These are phyloP conservation scores for Arabidopsis hybrid DNA, from an alignment of 441 rosid species.

Conservation along the genomic window DNA sequence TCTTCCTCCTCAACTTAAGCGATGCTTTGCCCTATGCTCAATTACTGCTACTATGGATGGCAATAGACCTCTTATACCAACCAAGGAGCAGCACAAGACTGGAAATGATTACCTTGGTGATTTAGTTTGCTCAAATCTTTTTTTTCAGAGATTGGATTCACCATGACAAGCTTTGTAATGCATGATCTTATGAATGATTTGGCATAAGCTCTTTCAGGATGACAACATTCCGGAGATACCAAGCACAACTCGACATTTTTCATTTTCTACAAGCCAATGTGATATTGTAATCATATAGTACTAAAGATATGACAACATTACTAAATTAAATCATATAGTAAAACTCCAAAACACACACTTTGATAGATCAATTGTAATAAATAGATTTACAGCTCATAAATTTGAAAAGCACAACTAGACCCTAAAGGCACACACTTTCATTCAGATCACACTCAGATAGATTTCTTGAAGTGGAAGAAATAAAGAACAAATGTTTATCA, in stretches of 20 bases:
- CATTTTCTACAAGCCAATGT: slow-evolving; percentile 43
- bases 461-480: slow-evolving; percentile 26
- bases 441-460: slow-evolving; percentile 25
- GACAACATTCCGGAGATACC: slow-evolving; percentile 27
- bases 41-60: slow-evolving; percentile 47
- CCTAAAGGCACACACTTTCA: slow-evolving; percentile 14
- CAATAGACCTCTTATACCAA: slow-evolving; percentile 44
- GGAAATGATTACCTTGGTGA: slow-evolving; percentile 39
- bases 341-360: not conserved
- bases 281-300: slow-evolving; percentile 9
- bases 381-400: not conserved
- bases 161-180: slow-evolving; percentile 37
- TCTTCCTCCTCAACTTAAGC: slow-evolving; percentile 43
- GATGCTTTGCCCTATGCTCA: slow-evolving; percentile 46
- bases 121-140: slow-evolving; percentile 33
- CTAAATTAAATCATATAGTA: too few species aligned
- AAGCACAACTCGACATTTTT: slow-evolving; percentile 47
- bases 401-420: not conserved
- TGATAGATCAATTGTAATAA: not conserved
- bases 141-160: slow-evolving; percentile 27
- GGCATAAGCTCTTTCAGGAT: slow-evolving; percentile 46
- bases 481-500: not conserved
- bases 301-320: too few species aligned
- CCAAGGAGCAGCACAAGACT: slow-evolving; percentile 41
- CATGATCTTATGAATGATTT: slow-evolving; percentile 52